These are phyloP conservation scores for Ceratocystis albifundus DNA, from an alignment of 2,329 filamentous ascomycete genomes.

Conservation along the genomic window DNA sequence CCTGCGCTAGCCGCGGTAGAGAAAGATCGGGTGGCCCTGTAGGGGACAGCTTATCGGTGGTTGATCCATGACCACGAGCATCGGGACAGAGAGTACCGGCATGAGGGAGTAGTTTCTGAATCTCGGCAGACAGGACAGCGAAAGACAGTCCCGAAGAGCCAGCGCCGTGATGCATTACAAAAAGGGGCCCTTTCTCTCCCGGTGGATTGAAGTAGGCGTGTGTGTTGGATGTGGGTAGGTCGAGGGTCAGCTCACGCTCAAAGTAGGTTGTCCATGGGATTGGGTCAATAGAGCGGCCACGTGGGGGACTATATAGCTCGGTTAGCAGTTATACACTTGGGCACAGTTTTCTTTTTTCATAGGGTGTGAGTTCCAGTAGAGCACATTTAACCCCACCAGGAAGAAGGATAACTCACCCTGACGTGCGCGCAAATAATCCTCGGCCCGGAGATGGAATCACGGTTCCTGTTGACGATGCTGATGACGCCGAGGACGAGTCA, in stretches of 20 bases:
- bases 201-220: conserved; percentile 87
- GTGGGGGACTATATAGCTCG: conserved; percentile 13
- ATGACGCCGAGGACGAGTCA: conserved; percentile 51
- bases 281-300: conserved; percentile 48
- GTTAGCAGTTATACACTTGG: conserved; percentile 22
- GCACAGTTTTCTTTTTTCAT: neutral
- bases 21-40: conserved; percentile 45
- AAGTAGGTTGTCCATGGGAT: conserved; percentile 86
- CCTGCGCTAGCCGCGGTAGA: conserved; percentile 58
- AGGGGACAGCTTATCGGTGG: conserved; percentile 32
- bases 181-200: conserved; percentile 60
- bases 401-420: conserved; percentile 41
- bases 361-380: neutral
- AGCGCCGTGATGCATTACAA: conserved; percentile 90
- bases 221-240: conserved; percentile 39
- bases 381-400: neutral
- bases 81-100: conserved; percentile 79
- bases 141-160: conserved; percentile 91
- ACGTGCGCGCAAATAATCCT: conserved; percentile 59
- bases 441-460: conserved; percentile 66
- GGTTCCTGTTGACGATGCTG: conserved; percentile 88
- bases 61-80: conserved; percentile 74
- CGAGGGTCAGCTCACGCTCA: conserved; percentile 70
- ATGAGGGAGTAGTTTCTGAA: conserved; percentile 62
- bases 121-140: conserved; percentile 64